Conservation (phyloP, 169 alveolate species). For the Plasmodium fragile region DNA sequence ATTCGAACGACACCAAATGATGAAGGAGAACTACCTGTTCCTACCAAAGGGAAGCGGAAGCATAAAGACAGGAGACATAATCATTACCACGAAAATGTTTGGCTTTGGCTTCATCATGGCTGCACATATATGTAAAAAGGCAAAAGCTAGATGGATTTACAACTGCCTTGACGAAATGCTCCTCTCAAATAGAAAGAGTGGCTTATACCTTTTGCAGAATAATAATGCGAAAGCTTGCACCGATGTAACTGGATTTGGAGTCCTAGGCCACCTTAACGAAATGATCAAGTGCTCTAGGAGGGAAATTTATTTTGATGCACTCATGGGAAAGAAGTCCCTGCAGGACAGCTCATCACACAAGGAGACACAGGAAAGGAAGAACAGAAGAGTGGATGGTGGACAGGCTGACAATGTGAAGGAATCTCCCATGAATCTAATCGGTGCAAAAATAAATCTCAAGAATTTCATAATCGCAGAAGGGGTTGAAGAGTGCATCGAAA, state of each 20-base stretch:
- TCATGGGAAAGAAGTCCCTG: neutral
- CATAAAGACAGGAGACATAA: slow-evolving; percentile 55
- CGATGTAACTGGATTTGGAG: slow-evolving; percentile 76
- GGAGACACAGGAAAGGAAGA: neutral
- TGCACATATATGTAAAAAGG: slow-evolving; percentile 70
- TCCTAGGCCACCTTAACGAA: slow-evolving; percentile 74
- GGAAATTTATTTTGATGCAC: slow-evolving; percentile 19
- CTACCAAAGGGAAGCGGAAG: slow-evolving; percentile 66
- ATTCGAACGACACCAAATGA: slow-evolving; percentile 23
- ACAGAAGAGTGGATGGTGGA: neutral
- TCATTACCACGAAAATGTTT: slow-evolving; percentile 69
- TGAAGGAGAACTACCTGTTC: slow-evolving; percentile 30
- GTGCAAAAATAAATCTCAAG: slow-evolving; percentile 62
- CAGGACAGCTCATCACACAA: neutral
- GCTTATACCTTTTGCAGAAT: slow-evolving; percentile 51
- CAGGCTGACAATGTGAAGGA: neutral
- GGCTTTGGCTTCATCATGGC: slow-evolving; percentile 79
- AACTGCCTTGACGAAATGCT: slow-evolving; percentile 76
- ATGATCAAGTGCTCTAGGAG: slow-evolving; percentile 74
- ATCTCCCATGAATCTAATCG: slow-evolving; percentile 24
- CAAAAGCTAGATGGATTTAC: slow-evolving; percentile 76
- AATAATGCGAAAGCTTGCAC: slow-evolving; percentile 75
- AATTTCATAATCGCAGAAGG: slow-evolving; percentile 64
- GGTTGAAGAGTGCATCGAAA: slow-evolving; percentile 68
- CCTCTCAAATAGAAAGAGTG: slow-evolving; percentile 70